A percentile compares a stretch with the other conserved stretches of the same genome.
These are phyloP conservation scores for Diaporthe velutina DNA, from an alignment of 2,329 filamentous ascomycete species.

Conservation along the genomic window DNA sequence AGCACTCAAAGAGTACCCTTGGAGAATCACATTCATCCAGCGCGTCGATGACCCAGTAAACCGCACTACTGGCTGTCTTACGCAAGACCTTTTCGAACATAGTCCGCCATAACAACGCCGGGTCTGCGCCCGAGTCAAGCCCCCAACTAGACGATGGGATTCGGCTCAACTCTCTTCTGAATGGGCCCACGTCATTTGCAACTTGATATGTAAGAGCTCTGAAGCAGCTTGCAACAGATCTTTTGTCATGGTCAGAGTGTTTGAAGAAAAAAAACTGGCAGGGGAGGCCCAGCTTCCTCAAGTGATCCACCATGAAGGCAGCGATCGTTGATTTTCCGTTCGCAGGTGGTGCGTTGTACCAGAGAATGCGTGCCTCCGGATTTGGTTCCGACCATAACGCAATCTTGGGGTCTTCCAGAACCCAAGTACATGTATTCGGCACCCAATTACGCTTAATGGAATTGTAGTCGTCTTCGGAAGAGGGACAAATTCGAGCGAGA, in stretches of 20 bases:
- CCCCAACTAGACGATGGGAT: not conserved
- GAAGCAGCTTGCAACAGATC: not conserved
- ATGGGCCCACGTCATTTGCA: not conserved
- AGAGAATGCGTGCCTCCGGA: not conserved
- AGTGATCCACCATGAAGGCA: not conserved
- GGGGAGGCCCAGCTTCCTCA: not conserved
- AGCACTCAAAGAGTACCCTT: not conserved
- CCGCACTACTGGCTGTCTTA: not conserved
- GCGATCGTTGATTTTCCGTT: not conserved
- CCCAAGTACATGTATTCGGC: not conserved
- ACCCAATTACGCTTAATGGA: not conserved
- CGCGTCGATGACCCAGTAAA: not conserved
- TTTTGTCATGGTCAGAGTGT: not conserved
- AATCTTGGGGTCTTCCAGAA: not conserved
- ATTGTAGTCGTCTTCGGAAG: not conserved
- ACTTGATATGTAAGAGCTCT: not conserved
- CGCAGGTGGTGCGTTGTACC: not conserved
- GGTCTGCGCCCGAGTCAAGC: not conserved
- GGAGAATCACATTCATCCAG: not conserved
- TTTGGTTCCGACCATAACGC: not conserved
- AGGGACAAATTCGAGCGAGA: not conserved
- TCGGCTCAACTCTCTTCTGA: not conserved
- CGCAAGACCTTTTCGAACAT: not conserved
- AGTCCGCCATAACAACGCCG: not conserved
- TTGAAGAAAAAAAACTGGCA: not conserved